Conservation (phyloP, 2,329 filamentous ascomycete genomes). For the Cladophialophora chaetospira region DNA sequence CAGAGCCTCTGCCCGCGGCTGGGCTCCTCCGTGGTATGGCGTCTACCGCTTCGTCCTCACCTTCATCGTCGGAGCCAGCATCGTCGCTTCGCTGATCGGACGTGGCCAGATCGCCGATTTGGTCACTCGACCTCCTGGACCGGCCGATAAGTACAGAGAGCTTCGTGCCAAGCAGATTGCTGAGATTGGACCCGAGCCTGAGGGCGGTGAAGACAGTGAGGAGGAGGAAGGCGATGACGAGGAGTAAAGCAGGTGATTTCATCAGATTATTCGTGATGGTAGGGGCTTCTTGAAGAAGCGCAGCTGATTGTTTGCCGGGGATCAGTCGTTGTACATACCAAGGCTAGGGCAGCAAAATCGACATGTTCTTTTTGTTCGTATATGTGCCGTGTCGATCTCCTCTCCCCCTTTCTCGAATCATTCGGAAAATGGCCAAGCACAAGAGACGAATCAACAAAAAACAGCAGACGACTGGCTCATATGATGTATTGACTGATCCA, state of each 20-base stretch:
- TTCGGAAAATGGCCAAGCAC: too few relatives aligned
- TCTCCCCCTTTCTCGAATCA: too few relatives aligned
- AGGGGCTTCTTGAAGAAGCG: not conserved
- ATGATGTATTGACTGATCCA: too few relatives aligned
- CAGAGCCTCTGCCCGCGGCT: slow-evolving; percentile 70
- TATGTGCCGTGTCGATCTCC: too few relatives aligned
- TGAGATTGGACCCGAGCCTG: slow-evolving; percentile 48
- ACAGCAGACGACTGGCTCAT: too few relatives aligned
- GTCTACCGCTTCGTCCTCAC: slow-evolving; percentile 92
- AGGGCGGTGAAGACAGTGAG: slow-evolving; percentile 34
- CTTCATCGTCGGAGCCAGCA: slow-evolving; percentile 80
- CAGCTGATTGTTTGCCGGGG: slow-evolving; percentile 16
- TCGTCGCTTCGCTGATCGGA: slow-evolving; percentile 78
- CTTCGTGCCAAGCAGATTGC: slow-evolving; percentile 53
- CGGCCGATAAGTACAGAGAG: slow-evolving; percentile 52
- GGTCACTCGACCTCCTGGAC: slow-evolving; percentile 49
- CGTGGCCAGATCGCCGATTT: slow-evolving; percentile 72
- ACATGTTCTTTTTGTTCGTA: slow-evolving; percentile 14
- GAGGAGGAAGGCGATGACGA: slow-evolving; percentile 29
- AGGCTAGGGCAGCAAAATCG: slow-evolving; percentile 17
- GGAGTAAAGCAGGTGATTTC: slow-evolving; percentile 30
- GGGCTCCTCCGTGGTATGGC: slow-evolving; percentile 82
- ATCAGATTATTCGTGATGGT: too few relatives aligned
- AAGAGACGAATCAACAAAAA: too few relatives aligned
- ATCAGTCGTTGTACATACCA: slow-evolving; percentile 25